Evolutionary conservation across 129 eudicot species (phyloP).

Genomic region (Logfia minima): DNA sequence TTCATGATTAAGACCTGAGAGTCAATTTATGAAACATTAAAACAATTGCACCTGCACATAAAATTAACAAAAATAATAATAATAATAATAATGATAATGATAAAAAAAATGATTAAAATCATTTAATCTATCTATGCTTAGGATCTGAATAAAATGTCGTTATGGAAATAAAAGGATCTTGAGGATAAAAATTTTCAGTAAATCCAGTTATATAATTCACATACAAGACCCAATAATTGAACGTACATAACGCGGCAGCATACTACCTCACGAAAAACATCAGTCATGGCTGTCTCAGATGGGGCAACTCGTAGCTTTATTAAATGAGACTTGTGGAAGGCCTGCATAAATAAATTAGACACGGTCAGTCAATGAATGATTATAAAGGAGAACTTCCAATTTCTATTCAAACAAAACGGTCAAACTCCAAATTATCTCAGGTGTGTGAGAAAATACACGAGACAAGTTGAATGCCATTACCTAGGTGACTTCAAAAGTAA

Average conservation of each 20-base stretch:
- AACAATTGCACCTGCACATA: neutral
- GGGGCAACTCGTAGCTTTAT: slow-evolving; percentile 83
- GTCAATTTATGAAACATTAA: slow-evolving; percentile 12
- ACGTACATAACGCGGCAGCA: slow-evolving; percentile 2
- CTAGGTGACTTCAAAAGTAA: slow-evolving; percentile 3
- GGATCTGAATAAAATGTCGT: neutral
- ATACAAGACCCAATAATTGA: neutral
- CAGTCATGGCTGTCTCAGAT: slow-evolving; percentile 94
- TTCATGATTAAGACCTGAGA: slow-evolving; percentile 91
- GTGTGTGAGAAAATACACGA: neutral
- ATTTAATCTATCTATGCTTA: slow-evolving; percentile 10
- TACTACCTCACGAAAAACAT: slow-evolving; percentile 92
- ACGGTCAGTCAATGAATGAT: slow-evolving; percentile 3
- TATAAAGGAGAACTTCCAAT: neutral
- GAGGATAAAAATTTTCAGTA: slow-evolving; percentile 4
- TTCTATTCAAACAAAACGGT: slow-evolving; percentile 15
- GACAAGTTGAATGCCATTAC: neutral
- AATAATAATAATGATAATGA: neutral
- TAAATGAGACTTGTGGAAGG: slow-evolving; percentile 91
- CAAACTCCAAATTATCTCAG: slow-evolving; percentile 8
- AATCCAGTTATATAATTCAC: neutral
- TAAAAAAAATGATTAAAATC: neutral
- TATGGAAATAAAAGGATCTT: neutral
- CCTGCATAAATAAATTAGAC: slow-evolving; percentile 50
- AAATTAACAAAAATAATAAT: slow-evolving; percentile 1